Conservation (phyloP, 257 asterid species). For the Nicotiana noctiflora region DNA sequence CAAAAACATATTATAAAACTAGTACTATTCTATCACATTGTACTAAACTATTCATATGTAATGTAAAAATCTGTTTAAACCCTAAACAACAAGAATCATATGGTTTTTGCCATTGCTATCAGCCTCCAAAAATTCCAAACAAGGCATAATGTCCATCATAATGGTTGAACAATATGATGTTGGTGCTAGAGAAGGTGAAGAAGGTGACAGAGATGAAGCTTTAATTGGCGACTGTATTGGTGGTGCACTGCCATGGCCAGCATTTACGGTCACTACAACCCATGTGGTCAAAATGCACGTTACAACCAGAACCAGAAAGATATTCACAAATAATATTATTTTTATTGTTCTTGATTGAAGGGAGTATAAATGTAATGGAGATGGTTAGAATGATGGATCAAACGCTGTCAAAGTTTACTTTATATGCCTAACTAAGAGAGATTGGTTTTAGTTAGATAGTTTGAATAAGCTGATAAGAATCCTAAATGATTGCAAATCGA, state of each 20-base stretch:
- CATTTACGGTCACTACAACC: background rate
- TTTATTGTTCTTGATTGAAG: no score
- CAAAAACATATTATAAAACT: background rate
- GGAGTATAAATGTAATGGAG: no score
- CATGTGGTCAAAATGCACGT: background rate
- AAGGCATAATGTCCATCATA: constrained; percentile 6
- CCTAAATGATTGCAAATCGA: no score
- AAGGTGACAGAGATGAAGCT: background rate
- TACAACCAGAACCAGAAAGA: background rate
- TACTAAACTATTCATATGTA: no score
- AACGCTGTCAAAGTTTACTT: no score
- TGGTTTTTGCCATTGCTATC: background rate
- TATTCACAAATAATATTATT: background rate
- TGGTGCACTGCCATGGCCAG: background rate
- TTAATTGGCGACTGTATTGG: background rate
- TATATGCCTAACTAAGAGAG: no score
- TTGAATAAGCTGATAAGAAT: no score
- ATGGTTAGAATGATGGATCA: no score
- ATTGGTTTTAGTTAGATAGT: no score
- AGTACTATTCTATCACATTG: no score
- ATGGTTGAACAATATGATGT: background rate
- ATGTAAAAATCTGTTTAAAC: background rate
- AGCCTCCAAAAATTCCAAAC: background rate
- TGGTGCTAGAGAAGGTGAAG: background rate
- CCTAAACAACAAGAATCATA: constrained; percentile 9